A percentile compares a stretch with the other conserved stretches of the same genome.
Conservation (phyloP, 2,329 filamentous ascomycete genomes). For the Aspergillus thermomutatus region DNA sequence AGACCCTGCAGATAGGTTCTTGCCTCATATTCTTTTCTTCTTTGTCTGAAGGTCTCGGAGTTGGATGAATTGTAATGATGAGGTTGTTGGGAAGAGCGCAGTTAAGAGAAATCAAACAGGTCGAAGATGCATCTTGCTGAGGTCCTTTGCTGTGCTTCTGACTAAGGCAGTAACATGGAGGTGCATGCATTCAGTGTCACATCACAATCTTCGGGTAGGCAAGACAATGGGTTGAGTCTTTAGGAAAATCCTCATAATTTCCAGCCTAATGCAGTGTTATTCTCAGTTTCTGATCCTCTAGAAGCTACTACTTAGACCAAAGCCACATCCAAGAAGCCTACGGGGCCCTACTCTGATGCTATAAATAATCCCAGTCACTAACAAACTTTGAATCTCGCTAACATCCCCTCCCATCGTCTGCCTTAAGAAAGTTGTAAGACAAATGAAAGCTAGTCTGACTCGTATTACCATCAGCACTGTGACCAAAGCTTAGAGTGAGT, state of each 20-base stretch:
- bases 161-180: not conserved
- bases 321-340: not conserved
- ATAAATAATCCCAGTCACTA: not conserved
- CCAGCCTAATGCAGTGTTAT: not conserved
- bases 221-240: not conserved
- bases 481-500: not conserved
- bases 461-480: not conserved
- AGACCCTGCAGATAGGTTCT: not conserved
- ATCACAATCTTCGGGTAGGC: not conserved
- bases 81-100: not conserved
- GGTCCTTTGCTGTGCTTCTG: not conserved
- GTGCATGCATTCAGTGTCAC: not conserved
- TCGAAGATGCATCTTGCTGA: not conserved
- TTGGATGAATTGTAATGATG: not conserved
- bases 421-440: not conserved
- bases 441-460: not conserved
- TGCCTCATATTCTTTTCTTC: not conserved
- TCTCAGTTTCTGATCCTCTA: not conserved
- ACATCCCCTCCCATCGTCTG: not conserved
- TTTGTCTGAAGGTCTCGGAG: not conserved
- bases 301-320: not conserved
- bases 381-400: not conserved
- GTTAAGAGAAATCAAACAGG: not conserved
- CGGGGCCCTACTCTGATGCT: not conserved
- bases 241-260: not conserved